Evolutionary conservation across 2,329 filamentous ascomycete genomes (phyloP), one percentile per base, ranked within the genome.

Genomic region (Scortechinia acanthostroma): DNA sequence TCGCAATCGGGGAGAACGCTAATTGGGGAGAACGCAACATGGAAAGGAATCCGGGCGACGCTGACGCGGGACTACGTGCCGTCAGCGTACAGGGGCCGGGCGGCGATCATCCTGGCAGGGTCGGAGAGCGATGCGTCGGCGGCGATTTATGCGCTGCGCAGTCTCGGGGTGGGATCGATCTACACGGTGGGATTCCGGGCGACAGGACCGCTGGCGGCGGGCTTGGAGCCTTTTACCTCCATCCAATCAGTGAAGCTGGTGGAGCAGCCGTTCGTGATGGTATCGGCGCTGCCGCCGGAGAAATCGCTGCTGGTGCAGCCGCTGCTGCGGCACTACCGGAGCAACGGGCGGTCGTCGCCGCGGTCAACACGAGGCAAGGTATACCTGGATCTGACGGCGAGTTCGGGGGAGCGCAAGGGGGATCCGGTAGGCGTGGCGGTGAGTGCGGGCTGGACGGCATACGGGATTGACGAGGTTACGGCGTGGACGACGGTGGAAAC

Each of bases 401-500:
- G n/a, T n/a, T 83, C 59, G 22, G 66, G 69, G 2, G 73, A 76
- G 15, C 73, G 82, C 45, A 86, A 83, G 53, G 76, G 75, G 3
- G 74, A 73, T 6, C 83, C 91, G 58, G 83, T 86, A 1, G 69
- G 83, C 21, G 69, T 75, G 4, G 76, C 90, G 17, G 88, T 88
- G 1, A 77, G 83, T 54, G 76, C 80, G 46, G 88, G 88, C 0
- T 94, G 90, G 72, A 83, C 82, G 20, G 81, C 86, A 4, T 93
- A 91, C 58, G 86, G 85, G 1, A 78, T 84, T 16, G 85, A 83
- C 20, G 88, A 94, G 61, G 85, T 90, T 22, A 84, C 83, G 46
- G 87, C 88, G 0, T 93, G 90, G 67, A 91, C 86, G 19, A 91
- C 86, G 2, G 88, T 91, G 3, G 86, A 93, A 64, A 91, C 83